Evolutionary conservation across 768 basidiomycete genomes (phyloP).

Genomic region (Leccinum uliginosum): DNA sequence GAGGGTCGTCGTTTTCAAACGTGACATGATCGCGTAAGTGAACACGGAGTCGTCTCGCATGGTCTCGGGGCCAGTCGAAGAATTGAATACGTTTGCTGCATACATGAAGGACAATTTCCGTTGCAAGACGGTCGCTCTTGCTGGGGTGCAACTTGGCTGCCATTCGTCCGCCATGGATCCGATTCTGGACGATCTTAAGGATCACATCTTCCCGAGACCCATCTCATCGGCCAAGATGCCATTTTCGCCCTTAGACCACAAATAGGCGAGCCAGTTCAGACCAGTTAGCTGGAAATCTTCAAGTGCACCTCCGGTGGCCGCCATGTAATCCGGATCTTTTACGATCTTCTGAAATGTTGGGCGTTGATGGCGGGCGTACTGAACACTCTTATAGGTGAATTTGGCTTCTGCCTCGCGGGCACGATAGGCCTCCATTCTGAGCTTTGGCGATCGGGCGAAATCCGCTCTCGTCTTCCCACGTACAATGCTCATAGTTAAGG

Average conservation of each 20-base stretch:
- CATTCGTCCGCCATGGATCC: constrained; percentile 66
- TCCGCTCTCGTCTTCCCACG: constrained; percentile 88
- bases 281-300: constrained; percentile 99
- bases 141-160: constrained; percentile 58
- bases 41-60: constrained; percentile 58
- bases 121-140: constrained; percentile 37
- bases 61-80: constrained; percentile 49
- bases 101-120: constrained; percentile 34
- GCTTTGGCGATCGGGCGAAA: constrained; percentile 72
- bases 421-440: constrained; percentile 77
- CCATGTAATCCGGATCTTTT: constrained; percentile 85
- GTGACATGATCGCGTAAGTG: constrained; percentile 55
- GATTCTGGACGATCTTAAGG: constrained; percentile 44
- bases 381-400: constrained; percentile 80
- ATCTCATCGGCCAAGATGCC: constrained; percentile 99
- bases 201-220: constrained; percentile 74
- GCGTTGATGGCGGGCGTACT: constrained; percentile 61
- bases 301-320: constrained; percentile 70
- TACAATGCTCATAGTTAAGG: constrained; percentile 90
- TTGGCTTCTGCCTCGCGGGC: constrained; percentile 70
- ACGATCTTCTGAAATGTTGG: constrained; percentile 80
- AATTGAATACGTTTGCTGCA: constrained; percentile 39
- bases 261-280: constrained; percentile 94
- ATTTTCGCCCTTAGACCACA: constrained; percentile 93
- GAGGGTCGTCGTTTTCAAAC: constrained; percentile 28